Evolutionary conservation across 257 asterid species (phyloP).

Genomic region (Solanum pennellii): DNA sequence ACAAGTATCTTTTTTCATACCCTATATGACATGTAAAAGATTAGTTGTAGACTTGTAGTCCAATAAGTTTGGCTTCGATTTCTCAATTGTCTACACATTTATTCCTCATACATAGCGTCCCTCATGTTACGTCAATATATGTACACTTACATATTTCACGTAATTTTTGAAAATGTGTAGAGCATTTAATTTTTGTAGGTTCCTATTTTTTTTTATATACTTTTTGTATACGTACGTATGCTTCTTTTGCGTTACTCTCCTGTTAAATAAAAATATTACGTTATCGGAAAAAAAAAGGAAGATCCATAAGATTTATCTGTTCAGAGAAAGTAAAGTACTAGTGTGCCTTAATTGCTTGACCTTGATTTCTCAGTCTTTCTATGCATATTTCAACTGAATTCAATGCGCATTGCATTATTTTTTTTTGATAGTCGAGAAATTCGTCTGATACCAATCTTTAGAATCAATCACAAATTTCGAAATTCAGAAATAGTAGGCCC

Average conservation of each 20-base stretch:
- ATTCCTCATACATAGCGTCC: too few species aligned
- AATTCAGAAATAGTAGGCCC: not conserved
- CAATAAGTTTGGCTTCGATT: too few species aligned
- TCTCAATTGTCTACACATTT: too few species aligned
- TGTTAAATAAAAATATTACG: not conserved
- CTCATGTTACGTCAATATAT: too few species aligned
- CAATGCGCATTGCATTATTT: not conserved
- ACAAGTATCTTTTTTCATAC: too few species aligned
- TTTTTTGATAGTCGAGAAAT: not conserved
- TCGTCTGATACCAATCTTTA: not conserved
- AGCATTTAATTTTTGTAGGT: too few species aligned
- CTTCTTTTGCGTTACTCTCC: not conserved
- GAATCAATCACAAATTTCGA: not conserved
- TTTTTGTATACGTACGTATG: not conserved
- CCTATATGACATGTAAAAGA: too few species aligned
- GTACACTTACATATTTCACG: not conserved
- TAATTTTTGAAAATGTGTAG: too few species aligned
- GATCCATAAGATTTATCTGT: not conserved
- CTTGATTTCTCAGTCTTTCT: not conserved
- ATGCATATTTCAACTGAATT: not conserved
- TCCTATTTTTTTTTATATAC: not conserved
- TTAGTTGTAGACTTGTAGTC: too few species aligned
- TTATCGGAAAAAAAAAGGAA: not conserved
- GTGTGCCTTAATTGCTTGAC: not conserved
- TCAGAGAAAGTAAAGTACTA: not conserved